Evolutionary conservation across 768 basidiomycete genomes (phyloP).

Genomic region (Flagelloscypha sp.): DNA sequence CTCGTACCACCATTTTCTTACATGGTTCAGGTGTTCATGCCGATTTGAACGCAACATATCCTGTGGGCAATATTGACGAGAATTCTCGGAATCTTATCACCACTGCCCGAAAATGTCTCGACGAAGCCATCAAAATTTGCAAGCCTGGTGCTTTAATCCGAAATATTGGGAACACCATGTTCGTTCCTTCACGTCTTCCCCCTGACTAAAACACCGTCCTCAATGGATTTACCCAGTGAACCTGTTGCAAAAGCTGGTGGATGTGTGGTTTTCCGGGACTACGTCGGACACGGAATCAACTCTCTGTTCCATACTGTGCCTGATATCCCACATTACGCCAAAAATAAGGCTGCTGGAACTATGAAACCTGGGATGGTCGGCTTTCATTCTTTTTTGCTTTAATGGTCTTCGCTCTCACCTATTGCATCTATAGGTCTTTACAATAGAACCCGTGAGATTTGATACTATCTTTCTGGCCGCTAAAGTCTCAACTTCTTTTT

Average conservation of each 20-base stretch:
- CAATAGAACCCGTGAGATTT: slow-evolving; percentile 64
- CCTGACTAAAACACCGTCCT: too few relatives aligned
- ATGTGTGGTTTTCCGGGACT: slow-evolving; percentile 86
- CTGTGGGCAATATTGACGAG: slow-evolving; percentile 79
- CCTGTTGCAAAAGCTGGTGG: slow-evolving; percentile 75
- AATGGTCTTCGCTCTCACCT: slow-evolving; percentile 4
- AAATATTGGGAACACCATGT: slow-evolving; percentile 84
- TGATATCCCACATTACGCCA: slow-evolving; percentile 91
- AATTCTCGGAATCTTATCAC: slow-evolving; percentile 76
- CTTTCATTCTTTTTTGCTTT: slow-evolving; percentile 7
- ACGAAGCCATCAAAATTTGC: slow-evolving; percentile 86
- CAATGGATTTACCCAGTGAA: slow-evolving; percentile 56
- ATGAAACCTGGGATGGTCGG: slow-evolving; percentile 93
- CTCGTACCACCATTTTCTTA: too few relatives aligned
- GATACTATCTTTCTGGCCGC: neutral
- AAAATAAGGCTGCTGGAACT: slow-evolving; percentile 84
- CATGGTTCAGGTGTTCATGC: slow-evolving; percentile 66
- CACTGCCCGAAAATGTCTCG: slow-evolving; percentile 74
- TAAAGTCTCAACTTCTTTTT: slow-evolving; percentile 6
- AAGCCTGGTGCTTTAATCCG: slow-evolving; percentile 90
- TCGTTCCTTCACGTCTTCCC: slow-evolving; percentile 26
- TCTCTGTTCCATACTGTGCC: slow-evolving; percentile 78
- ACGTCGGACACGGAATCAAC: slow-evolving; percentile 88
- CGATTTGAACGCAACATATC: slow-evolving; percentile 90
- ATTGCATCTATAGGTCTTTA: slow-evolving; percentile 48